Conservation (phyloP, 2,329 filamentous ascomycete species). For the Periconia macrospinosa region DNA sequence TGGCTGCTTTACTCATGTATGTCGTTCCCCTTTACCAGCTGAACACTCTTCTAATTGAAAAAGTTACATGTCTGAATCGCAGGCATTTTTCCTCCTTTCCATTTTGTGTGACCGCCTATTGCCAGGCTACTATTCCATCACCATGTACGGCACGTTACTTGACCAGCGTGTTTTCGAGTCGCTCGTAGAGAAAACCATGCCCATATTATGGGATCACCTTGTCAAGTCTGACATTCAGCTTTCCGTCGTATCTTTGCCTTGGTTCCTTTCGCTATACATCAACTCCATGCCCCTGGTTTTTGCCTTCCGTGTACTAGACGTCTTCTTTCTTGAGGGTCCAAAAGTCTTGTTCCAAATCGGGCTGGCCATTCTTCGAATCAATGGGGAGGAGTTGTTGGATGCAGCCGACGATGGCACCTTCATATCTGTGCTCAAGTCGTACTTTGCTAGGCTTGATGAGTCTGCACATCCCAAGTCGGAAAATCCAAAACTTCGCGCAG, state of each 20-base stretch:
- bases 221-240: constrained; percentile 95
- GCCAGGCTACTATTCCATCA: constrained; percentile 96
- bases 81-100: constrained; percentile 93
- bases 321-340: constrained; percentile 97
- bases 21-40: constrained; percentile 28
- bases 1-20: constrained; percentile 90
- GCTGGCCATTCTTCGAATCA: constrained; percentile 93
- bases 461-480: constrained; percentile 95
- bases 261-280: constrained; percentile 98
- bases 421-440: constrained; percentile 92
- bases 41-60: constrained; percentile 26
- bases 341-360: constrained; percentile 98
- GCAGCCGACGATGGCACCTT: constrained; percentile 94
- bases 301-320: constrained; percentile 92
- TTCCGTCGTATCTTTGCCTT: constrained; percentile 93
- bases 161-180: constrained; percentile 98
- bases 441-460: constrained; percentile 91
- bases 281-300: constrained; percentile 99
- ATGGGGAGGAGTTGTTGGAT: constrained; percentile 92
- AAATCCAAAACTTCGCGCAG: constrained; percentile 89
- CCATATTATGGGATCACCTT: constrained; percentile 96
- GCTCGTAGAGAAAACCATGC: constrained; percentile 98
- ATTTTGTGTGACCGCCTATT: constrained; percentile 89
- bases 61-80: constrained; percentile 90
- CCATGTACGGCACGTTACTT: constrained; percentile 97